Evolutionary conservation across 2,329 filamentous ascomycete genomes (phyloP), one percentile per base, ranked within the genome.

Genomic region (Phoma sp.): DNA sequence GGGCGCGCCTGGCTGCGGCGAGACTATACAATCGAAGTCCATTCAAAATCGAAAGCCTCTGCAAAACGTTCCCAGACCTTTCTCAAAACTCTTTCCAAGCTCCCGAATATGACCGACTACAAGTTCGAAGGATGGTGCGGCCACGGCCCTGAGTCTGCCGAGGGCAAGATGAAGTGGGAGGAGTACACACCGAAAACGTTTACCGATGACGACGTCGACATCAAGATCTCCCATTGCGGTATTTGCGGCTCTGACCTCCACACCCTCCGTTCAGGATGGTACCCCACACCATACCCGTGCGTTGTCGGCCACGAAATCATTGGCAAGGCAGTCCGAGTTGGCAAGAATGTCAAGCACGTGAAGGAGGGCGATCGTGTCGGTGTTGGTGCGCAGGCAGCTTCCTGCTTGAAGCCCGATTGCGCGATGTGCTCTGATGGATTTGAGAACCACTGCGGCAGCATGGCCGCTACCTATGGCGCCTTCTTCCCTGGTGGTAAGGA

Each of bases 151-250:
- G 71, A 76, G 55, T 72, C 80, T 14, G 78, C 71, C 55, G 64
- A 83, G 51, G 83, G 83, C 58, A 82, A 83, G 52, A 82, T 84
- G 80, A 75, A 77, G 44, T 83, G 81, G 81, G 74, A 79, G 49
- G 74, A 74, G 40, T 79, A 75, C 60, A 69, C 73, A 55, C 75
- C 75, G 27, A 78, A 79, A 68, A 70, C 71, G 5, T 70, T 65
- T 57, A 90, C 87, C 59, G 89, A 93, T 73, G 85, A 90, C 75
- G 91, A 96, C 39, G 63, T 70, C 57, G 68, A 72, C 47, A 72
- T 75, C 51, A 54, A 70, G 30, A 70, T 75, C 42, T 64, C 68
- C 59, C 86, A 64, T 54, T 73, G 72, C 59, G 71, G 72, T 47
- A 65, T 75, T 53, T 75, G 72, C 56, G 72, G 68, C 9, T 68